Evolutionary conservation across 202 grass and related monocot species (phyloP).

Genomic region (Panicum virgatum): DNA sequence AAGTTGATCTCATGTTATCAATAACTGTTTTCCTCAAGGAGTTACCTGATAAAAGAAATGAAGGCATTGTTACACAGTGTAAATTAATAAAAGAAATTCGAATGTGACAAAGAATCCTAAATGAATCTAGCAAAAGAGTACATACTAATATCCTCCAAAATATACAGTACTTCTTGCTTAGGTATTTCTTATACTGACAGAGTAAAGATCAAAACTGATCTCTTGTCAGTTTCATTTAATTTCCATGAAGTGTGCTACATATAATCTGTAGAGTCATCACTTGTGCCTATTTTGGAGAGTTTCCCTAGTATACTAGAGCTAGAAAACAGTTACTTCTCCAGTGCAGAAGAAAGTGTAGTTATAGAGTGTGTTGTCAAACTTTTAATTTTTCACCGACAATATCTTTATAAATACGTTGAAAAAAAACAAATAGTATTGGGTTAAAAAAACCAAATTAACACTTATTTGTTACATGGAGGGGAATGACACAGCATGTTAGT

Average conservation of each 20-base stretch:
- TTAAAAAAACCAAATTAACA: background rate
- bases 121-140: background rate
- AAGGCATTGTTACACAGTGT: background rate
- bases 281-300: background rate
- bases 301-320: background rate
- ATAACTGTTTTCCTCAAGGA: slow-evolving; percentile 27
- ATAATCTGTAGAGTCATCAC: background rate
- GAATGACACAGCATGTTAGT: background rate
- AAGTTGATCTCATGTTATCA: slow-evolving; percentile 39
- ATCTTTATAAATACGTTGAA: background rate
- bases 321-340: background rate
- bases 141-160: background rate
- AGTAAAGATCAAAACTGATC: background rate
- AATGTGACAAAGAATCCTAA: background rate
- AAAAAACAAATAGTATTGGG: no score
- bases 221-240: background rate
- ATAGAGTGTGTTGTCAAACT: background rate
- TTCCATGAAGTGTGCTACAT: background rate
- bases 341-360: background rate
- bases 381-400: background rate
- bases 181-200: background rate
- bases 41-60: slow-evolving; percentile 35
- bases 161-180: background rate
- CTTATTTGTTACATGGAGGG: background rate
- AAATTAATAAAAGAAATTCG: background rate